phyloP scores from a whole-genome alignment of 768 basidiomycete genomes.

The Botryobasidium botryosum region DNA sequence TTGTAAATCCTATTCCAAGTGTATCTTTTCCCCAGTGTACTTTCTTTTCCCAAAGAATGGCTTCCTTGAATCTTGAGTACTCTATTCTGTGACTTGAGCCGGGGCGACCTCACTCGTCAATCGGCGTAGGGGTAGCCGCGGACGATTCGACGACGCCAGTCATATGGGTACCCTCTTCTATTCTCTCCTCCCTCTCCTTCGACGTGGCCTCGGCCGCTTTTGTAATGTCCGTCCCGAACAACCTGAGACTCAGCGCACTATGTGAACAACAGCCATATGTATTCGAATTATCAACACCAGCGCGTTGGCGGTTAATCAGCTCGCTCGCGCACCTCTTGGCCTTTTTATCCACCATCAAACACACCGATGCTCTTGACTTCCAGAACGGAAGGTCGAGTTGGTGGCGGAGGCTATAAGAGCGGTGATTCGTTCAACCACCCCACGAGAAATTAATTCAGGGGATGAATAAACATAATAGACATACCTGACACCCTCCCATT shows the following conservation, averaged over 20 bases:
- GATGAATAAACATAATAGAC: constrained; percentile 15
- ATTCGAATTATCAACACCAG: neutral
- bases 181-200: too few species aligned
- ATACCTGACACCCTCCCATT: constrained; percentile 36
- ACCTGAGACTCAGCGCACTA: constrained; percentile 73
- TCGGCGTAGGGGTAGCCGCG: too few species aligned
- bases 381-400: constrained; percentile 86
- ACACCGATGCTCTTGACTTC: constrained; percentile 78
- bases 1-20: too few species aligned
- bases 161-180: too few species aligned
- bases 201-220: too few species aligned
- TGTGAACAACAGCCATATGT: constrained; percentile 2
- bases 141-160: too few species aligned
- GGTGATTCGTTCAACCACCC: constrained; percentile 4
- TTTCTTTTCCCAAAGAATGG: too few species aligned
- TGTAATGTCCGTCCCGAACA: constrained; percentile 74
- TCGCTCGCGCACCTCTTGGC: constrained; percentile 78
- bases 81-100: too few species aligned
- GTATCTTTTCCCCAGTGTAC: too few species aligned
- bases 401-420: constrained; percentile 40
- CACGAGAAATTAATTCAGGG: neutral
- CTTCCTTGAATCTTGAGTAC: too few species aligned
- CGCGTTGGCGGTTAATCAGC: neutral
- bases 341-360: constrained; percentile 91
- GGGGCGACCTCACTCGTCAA: too few species aligned